Conservation (phyloP, 257 asterid genomes). For the Parsonsia alboflavescens region DNA sequence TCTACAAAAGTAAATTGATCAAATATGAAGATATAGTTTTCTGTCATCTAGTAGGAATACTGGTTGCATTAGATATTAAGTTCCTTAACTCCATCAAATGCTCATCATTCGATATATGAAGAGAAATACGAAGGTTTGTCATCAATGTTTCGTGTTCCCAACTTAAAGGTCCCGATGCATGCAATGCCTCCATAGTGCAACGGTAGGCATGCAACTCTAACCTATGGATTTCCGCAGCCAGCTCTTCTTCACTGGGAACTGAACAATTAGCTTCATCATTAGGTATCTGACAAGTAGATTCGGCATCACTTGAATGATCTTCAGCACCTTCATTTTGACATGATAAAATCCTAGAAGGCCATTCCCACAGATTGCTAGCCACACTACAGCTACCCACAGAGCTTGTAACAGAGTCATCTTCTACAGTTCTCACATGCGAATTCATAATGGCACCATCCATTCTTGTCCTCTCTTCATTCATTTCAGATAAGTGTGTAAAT, state of each 20-base stretch:
- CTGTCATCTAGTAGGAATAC: conserved; percentile 24
- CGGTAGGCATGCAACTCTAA: conserved; percentile 51
- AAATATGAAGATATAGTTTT: conserved; percentile 1
- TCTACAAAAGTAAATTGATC: conserved; percentile 9
- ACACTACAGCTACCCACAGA: conserved; percentile 40
- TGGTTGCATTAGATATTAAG: conserved; percentile 32
- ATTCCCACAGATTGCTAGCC: conserved; percentile 10
- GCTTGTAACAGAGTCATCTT: conserved; percentile 25
- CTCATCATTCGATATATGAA: conserved; percentile 47
- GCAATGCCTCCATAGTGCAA: conserved; percentile 44
- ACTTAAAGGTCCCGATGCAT: conserved; percentile 50
- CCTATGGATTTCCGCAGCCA: conserved; percentile 34
- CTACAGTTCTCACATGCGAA: conserved; percentile 12
- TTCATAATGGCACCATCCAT: conserved; percentile 3
- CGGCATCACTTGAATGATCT: conserved; percentile 37
- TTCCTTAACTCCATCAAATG: conserved; percentile 44
- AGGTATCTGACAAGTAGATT: conserved; percentile 26
- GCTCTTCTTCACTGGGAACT: conserved; percentile 16
- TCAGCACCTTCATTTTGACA: conserved; percentile 13
- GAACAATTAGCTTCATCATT: conserved; percentile 14
- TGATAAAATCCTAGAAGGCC: conserved; percentile 18
- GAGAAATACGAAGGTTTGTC: conserved; percentile 47
- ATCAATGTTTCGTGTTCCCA: conserved; percentile 50
- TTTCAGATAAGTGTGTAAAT: conserved; percentile 13
- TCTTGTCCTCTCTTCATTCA: conserved; percentile 18